These are phyloP conservation scores for Tulasnella sp. DNA, from an alignment of 768 basidiomycete species.

Conservation along the genomic window DNA sequence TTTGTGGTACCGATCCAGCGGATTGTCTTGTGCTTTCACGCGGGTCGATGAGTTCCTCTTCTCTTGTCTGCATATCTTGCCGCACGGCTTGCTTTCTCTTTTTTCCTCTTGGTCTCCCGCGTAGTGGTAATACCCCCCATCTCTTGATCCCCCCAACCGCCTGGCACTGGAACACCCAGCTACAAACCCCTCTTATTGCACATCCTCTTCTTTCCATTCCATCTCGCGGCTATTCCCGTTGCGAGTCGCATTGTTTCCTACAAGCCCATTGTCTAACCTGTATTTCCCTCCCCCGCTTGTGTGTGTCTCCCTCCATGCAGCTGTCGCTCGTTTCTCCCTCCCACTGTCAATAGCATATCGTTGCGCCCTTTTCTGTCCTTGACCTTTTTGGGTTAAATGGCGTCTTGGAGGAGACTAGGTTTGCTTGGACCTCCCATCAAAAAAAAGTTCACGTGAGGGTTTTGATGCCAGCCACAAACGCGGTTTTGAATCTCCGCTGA, in stretches of 20 bases:
- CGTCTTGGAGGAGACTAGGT: not conserved
- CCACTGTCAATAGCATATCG: not conserved
- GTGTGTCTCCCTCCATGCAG: too few relatives aligned
- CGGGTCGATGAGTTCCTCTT: too few relatives aligned
- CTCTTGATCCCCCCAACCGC: not conserved
- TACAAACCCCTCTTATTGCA: not conserved
- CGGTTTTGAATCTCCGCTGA: not conserved
- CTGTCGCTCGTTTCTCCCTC: not conserved
- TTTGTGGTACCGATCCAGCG: not conserved
- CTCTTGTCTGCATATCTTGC: not conserved
- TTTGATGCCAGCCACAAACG: not conserved
- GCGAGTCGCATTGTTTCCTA: not conserved
- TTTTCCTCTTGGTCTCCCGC: not conserved
- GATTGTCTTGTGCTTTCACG: too few relatives aligned
- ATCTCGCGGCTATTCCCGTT: not conserved
- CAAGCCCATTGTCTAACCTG: not conserved
- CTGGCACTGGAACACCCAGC: not conserved
- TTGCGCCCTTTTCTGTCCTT: not conserved
- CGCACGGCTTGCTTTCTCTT: not conserved
- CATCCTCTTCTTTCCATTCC: not conserved
- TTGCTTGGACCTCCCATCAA: not conserved
- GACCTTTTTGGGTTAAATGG: not conserved
- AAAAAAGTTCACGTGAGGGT: not conserved
- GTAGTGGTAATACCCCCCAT: not conserved
- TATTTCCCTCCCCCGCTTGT: not conserved